Evolutionary conservation across 1,284 basidiomycete genomes (phyloP), one percentile per base, ranked within the genome.

Genomic region (Puccinia polysora): DNA sequence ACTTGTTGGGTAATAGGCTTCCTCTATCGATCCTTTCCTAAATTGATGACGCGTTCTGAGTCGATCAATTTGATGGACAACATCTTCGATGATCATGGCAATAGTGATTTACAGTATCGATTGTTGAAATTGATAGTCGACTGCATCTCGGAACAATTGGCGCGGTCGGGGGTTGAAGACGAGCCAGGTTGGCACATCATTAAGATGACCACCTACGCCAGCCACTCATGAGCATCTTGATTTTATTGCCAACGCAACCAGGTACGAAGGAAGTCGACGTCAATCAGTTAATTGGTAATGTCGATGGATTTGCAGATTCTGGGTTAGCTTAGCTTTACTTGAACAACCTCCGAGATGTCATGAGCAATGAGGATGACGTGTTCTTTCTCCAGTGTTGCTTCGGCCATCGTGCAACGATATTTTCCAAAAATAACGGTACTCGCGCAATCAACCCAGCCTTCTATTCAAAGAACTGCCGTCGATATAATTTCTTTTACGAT

Each of bases 401-500:
- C 93, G 0, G 89, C 91, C 2, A 85, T 98, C 43, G 88, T 97
- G 1, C 96, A 98, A 78, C 88, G 92, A 36, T 97, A 97, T 77
- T 83, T 97, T 50, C 82, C 84, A 34, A 87, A 87, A 32, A 90
- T 98, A 68, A 82, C 97, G 40, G 84, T 88, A 0, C 89, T 91
- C 0, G 89, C 90, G 0, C 80, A 91, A 32, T 90, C 90, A 0
- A 83, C 84, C 67, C 84, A 88, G 75, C 76, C 82, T 0, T 84
- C 85, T 52, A 87, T 91, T 55, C 94, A 97, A 79, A 83, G 85
- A 5, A 84, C 89, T 4, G 94, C 94, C 2, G 85, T 96, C 67
- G 93, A 97, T 76, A 89, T 98, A 47, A 81, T 99, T 59, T 88
- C 86, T 38, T 93, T 95, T 77, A 93, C 93, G 0, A 86, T 98